Base-by-base conservation (phyloP, 2,329 filamentous ascomycete genomes). In the Pseudogymnoascus sp. region DNA sequence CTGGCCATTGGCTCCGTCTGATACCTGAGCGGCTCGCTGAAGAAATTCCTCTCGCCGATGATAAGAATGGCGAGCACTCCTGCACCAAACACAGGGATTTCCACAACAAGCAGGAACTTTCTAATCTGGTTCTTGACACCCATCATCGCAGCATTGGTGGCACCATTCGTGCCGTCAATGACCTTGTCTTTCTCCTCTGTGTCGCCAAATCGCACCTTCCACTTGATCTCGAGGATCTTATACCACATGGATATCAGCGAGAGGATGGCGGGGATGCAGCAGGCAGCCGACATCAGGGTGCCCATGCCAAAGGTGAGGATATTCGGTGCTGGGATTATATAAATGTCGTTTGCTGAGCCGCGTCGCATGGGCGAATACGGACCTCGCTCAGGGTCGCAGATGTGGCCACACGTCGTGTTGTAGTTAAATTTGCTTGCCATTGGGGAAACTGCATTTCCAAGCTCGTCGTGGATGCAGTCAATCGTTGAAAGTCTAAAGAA, bases 1-100 rank as follows among this genome's bases (percentile, higher is more conserved):
- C 81, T 86, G 4, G 77, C 76, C 61, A 88, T 83, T 0, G 85
- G 84, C 65, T 89, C 87, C 0, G 83, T 88, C 65, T 86, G 78
- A 64, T 83, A 86, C 0, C 66, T 68, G 3, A 89, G 76, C 63
- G 82, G 83, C 0, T 62, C 19, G 59, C 83, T 88, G 67, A 79
- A 88, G 66, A 89, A 85, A 67, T 89, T 89, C 33, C 77, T 77
- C 72, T 89, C 87, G 0, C 87, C 87, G 0, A 85, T 72, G 3
- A 86, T 75, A 3, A 89, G 74, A 4, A 88, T 83, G 1, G 82
- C 80, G 0, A 88, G 64, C 0, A 87, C 82, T 1, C 83, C 83
- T 5, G 78, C 82, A 1, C 78, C 80, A 63, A 88, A 87, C 0
- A 89, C 67, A 0, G 83, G 83, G 3, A 86, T 76, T 63, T 86